Base-by-base conservation (phyloP, 768 basidiomycete genomes). In the Panellus pusillus region DNA sequence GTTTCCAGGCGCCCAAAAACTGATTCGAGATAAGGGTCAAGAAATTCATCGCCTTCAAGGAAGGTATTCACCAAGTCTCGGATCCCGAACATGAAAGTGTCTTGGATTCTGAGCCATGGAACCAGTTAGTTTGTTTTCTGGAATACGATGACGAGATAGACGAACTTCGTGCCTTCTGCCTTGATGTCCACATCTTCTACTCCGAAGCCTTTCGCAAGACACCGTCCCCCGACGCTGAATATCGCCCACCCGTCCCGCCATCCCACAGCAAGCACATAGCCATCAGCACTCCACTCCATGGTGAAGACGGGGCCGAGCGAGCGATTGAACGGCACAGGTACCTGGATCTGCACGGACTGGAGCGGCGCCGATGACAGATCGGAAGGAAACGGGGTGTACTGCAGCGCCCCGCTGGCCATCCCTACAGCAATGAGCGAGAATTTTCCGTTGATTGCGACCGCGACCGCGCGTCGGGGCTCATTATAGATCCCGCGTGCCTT, bases 1-100 rank as follows among this genome's bases (percentile, higher is more conserved):
- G 69, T 96, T 96, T 14, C 94, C 94, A 3, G 91, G 89, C 1
- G 82, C 84, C 96, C 96, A 98, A 63, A n/a, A 97, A 94, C 94
- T 96, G 43, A 36, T 31, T 12, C 32, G 9, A 52, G 9, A 15
- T 24, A 57, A 50, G 61, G 41, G 47, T 58, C 41, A 48, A 40
- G 7, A 40, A 13, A 50, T 35, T 12, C 36, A 35, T 44, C n/a
- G 47, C 6, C 20, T 35, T 8, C 13, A 6, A 24, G 18, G 18
- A 19, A 24, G 28, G n/a, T 5, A 31, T 84, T 71, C 63, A 93
- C 94, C 69, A 96, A 67, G 63, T 81, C 74, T 44, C 73, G 74
- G 7, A 95, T 76, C 4, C 94, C 95, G 57, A 82, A 74, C 89
- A 94, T 91, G 68, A 93, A 98, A 5, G 78, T 68, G 65, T 97